Percentiles rank a stretch among this genome's conserved stretches.
These are phyloP conservation scores for Calonectria pseudoreteaudii DNA, from an alignment of 2,329 filamentous ascomycete genomes.

Conservation along the genomic window DNA sequence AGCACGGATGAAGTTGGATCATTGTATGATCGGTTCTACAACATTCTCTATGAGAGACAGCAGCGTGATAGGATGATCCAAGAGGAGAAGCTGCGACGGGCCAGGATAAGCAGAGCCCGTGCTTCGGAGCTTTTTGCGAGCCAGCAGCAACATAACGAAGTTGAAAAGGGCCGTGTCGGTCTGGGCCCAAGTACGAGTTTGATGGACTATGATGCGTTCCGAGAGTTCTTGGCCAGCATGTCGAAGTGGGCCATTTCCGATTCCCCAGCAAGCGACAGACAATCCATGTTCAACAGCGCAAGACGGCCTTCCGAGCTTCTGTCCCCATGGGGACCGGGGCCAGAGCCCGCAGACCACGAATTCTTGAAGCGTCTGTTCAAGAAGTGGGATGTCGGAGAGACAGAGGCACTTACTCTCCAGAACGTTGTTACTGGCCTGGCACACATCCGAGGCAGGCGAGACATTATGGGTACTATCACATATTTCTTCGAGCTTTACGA, in stretches of 20 bases:
- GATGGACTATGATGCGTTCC: conserved; percentile 98
- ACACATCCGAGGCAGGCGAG: conserved; percentile 89
- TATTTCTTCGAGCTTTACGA: conserved; percentile 99
- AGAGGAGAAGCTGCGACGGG: conserved; percentile 77
- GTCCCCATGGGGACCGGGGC: conserved; percentile 67
- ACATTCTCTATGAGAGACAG: conserved; percentile 89
- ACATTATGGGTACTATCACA: conserved; percentile 97
- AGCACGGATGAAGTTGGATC: conserved; percentile 87
- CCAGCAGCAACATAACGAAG: conserved; percentile 58
- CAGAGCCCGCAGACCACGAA: conserved; percentile 88
- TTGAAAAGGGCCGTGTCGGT: conserved; percentile 88
- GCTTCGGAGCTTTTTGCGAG: conserved; percentile 53
- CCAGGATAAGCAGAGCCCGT: conserved; percentile 66
- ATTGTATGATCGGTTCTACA: conserved; percentile 95
- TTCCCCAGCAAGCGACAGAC: conserved; percentile 73
- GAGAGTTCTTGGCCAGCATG: conserved; percentile 91
- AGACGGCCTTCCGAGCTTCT: conserved; percentile 58
- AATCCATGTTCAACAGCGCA: conserved; percentile 71
- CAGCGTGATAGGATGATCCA: conserved; percentile 82
- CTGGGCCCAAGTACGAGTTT: conserved; percentile 88
- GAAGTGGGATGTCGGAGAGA: conserved; percentile 86
- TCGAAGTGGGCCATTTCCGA: conserved; percentile 95
- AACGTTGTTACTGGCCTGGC: conserved; percentile 93
- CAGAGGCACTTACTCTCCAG: conserved; percentile 84
- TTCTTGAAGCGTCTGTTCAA: conserved; percentile 90